A percentile compares a stretch with the other conserved stretches of the same genome.
Conservation (phyloP, 257 asterid genomes). For the Salvia rosmarinus region DNA sequence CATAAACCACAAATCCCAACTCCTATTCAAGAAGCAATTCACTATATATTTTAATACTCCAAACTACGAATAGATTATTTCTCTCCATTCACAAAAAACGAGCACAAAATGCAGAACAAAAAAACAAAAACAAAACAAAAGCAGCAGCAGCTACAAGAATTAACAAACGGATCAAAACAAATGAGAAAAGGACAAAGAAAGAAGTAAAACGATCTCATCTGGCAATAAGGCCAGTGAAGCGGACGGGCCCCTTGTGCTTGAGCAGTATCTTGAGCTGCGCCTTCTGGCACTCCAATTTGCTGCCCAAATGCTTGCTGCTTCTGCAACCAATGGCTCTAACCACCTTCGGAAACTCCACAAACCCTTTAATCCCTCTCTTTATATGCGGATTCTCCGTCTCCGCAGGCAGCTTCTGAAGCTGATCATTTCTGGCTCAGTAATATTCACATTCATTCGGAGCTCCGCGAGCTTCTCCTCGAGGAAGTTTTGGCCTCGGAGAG, state of each 20-base stretch:
- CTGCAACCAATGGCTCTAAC: conserved; percentile 72
- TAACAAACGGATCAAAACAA: too few relatives aligned
- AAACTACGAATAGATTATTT: too few relatives aligned
- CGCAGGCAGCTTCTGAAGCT: too few relatives aligned
- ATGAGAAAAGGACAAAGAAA: too few relatives aligned
- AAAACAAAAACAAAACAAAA: too few relatives aligned
- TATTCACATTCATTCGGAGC: conserved; percentile 39
- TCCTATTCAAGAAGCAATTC: too few relatives aligned
- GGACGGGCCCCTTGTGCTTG: conserved; percentile 55
- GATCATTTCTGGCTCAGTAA: too few relatives aligned
- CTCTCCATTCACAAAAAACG: too few relatives aligned
- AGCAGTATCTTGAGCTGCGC: conserved; percentile 73
- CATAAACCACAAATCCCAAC: too few relatives aligned
- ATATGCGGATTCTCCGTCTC: conserved; percentile 76
- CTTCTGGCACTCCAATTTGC: conserved; percentile 76
- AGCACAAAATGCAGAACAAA: too few relatives aligned
- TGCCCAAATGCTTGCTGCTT: conserved; percentile 57
- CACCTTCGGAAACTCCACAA: conserved; percentile 84
- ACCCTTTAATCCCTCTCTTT: conserved; percentile 82
- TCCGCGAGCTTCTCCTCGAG: conserved; percentile 64
- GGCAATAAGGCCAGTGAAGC: conserved; percentile 50
- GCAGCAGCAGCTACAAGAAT: too few relatives aligned
- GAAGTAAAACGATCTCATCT: conserved; percentile 28
- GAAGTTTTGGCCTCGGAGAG: conserved; percentile 63
- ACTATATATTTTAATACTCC: too few relatives aligned